Base-by-base conservation (phyloP, 768 basidiomycete genomes). In the Auriscalpium microsporum region DNA sequence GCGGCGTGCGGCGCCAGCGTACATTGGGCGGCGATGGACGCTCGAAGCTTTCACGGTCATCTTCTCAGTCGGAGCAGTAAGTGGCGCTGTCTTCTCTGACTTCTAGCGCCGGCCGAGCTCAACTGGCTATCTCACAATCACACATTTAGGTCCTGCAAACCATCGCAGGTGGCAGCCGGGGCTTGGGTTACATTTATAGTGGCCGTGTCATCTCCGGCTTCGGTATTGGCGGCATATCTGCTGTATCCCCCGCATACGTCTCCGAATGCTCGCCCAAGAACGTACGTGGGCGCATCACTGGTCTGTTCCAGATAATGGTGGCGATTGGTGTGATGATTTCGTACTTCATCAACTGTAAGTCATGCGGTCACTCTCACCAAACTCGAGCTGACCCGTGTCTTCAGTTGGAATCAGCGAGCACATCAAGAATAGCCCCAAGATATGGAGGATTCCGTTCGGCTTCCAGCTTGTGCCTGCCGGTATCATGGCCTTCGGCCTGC, bases 261-360 rank as follows among this genome's bases (percentile, higher is more conserved):
- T 85, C 87, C 10, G 93, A 94, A 68, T 91, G 90, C 67, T 78
- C 84, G 2, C 93, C 93, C 6, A 94, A 92, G 66, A 77, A 89
- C 19, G 87, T 91, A 7, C 84, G 92, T 58, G 91, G 90, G 7
- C 78, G 87, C 49, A 89, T 93, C 60, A 91, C 88, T 0, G 90
- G 90, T 45, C 64, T 88, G 35, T 92, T 92, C 77, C 91, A 93
- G 67, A 82, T 94, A 68, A 85, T 90, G 80, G 90, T 89, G 19
- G 87, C 89, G 21, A 73, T 81, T 50, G 91, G 90, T 52, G 90
- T 90, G 58, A 90, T 91, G 83, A 73, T 93, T 56, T 87, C 85
- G 0, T 90, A 90, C 68, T 90, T 87, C 67, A 75, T 89, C 61
- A 88, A 90, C 63, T 78, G 86, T 88, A 56, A 50, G 85, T 72